These are phyloP conservation scores for Tephrocybe sp. DNA, from an alignment of 768 basidiomycete genomes.

Conservation along the genomic window DNA sequence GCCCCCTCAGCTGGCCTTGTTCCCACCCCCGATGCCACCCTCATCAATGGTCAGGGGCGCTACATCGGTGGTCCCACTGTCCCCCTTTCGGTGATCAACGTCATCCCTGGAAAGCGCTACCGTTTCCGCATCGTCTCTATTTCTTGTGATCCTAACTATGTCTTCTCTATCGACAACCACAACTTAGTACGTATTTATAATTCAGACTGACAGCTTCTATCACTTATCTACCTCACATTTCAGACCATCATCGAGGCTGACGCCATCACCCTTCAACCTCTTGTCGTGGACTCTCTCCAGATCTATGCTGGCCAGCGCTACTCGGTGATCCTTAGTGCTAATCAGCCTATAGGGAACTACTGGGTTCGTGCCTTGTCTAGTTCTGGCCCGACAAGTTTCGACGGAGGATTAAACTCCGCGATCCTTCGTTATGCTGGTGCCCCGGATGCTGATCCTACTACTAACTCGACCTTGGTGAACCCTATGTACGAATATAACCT, in stretches of 20 bases:
- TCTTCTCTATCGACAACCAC: slow-evolving; percentile 41
- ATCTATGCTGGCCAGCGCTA: slow-evolving; percentile 44
- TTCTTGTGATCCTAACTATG: slow-evolving; percentile 43
- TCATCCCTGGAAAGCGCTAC: slow-evolving; percentile 40
- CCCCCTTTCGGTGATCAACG: slow-evolving; percentile 37
- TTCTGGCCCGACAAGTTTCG: no score
- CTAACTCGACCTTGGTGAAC: no score
- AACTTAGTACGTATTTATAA: slow-evolving; percentile 22
- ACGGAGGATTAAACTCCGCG: no score
- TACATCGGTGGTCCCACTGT: slow-evolving; percentile 32
- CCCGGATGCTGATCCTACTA: no score
- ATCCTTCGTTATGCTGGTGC: no score
- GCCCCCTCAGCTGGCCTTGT: slow-evolving; percentile 12
- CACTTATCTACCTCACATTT: background rate
- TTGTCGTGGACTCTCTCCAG: slow-evolving; percentile 39
- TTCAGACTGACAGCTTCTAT: background rate
- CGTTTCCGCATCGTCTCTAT: slow-evolving; percentile 51
- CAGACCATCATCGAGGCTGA: slow-evolving; percentile 42
- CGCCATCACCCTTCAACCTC: slow-evolving; percentile 26
- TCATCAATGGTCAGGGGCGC: slow-evolving; percentile 50
- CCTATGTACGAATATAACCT: no score
- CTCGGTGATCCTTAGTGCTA: slow-evolving; percentile 43
- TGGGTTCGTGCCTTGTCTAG: no score
- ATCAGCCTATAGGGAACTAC: slow-evolving; percentile 47
- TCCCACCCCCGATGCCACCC: slow-evolving; percentile 21